Base-by-base conservation (phyloP, 2,329 filamentous ascomycete species). In the Celoporthe dispersa region DNA sequence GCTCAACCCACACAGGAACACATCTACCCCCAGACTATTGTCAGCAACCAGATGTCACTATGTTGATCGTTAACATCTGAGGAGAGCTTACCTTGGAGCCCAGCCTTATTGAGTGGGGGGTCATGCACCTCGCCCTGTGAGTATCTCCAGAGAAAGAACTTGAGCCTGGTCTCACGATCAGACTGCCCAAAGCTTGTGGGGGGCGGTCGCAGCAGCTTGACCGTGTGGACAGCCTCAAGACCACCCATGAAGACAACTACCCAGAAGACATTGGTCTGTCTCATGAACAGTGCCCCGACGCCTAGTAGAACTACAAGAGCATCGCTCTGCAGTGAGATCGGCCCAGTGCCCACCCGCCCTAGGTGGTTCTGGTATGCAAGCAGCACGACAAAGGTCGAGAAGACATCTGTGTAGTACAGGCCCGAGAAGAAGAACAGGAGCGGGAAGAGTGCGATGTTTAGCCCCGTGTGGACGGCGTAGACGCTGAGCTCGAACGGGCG, bases 231-330 rank as follows among this genome's bases (percentile, higher is more conserved):
- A 59, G 82, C 81, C 78, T 91, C 86, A 57, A 88, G 71, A 7
- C 86, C 90, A 28, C 91, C 91, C 75, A 94, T 88, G 76, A 92
- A 94, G 0, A 94, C 84, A 0, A 93, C 91, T 0, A 94, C 90
- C 96, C 96, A 99, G 78, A 99, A 97, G 68, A 98, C 92, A 76
- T 99, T 99, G 0, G 96, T 99, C 80, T 99, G 96, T 33, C 96
- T 87, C 84, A 97, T 96, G 2, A 87, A 82, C 28, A 99, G 84
- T 1, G 93, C 85, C 1, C 87, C 72, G 0, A 93, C 73, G 0
- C 94, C 94, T 7, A 91, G 78, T 0, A 84, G 1, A 0, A 93
- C 71, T 0, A 83, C 82, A 14, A 74, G 71, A 0, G 89, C 1
- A 64, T 84, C 83, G 59, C 79, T 85, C 9, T 75, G 3, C 6